These are phyloP conservation scores for Oryza australiensis DNA, from an alignment of 176 grass and related monocot genomes.

Conservation along the genomic window DNA sequence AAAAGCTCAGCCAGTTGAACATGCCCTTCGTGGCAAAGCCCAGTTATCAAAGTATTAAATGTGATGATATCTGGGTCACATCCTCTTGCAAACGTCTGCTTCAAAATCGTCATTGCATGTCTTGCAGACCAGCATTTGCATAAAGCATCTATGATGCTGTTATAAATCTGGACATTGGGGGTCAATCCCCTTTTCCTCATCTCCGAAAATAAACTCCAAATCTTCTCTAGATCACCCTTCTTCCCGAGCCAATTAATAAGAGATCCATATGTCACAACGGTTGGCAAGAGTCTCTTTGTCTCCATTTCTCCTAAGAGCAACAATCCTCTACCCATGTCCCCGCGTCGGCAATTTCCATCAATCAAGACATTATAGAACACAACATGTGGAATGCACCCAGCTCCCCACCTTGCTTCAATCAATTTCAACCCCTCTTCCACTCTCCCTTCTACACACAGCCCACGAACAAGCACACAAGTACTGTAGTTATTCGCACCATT, in stretches of 20 bases:
- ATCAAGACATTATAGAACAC: conserved; percentile 80
- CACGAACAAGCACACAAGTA: conserved; percentile 62
- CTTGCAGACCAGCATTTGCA: conserved; percentile 49
- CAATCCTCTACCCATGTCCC: conserved; percentile 47
- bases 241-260: conserved; percentile 62
- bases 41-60: conserved; percentile 73
- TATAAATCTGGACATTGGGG: conserved; percentile 71
- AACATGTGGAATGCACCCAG: conserved; percentile 48
- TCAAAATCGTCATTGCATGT: conserved; percentile 57
- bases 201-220: conserved; percentile 48
- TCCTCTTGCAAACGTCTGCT: conserved; percentile 59
- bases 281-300: conserved; percentile 64
- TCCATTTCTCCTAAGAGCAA: conserved; percentile 66
- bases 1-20: conserved; percentile 46
- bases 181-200: conserved; percentile 57
- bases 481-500: conserved; percentile 62
- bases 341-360: conserved; percentile 58
- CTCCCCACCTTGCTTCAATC: conserved; percentile 80
- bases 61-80: conserved; percentile 58
- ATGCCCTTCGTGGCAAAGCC: conserved; percentile 47
- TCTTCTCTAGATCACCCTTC: conserved; percentile 52
- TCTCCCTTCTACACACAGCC: conserved; percentile 64
- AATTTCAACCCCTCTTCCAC: conserved; percentile 66
- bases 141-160: conserved; percentile 53
- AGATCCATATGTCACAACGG: conserved; percentile 58